Base-by-base conservation (phyloP, 495 filamentous ascomycete genomes). In the Podospora conica region DNA sequence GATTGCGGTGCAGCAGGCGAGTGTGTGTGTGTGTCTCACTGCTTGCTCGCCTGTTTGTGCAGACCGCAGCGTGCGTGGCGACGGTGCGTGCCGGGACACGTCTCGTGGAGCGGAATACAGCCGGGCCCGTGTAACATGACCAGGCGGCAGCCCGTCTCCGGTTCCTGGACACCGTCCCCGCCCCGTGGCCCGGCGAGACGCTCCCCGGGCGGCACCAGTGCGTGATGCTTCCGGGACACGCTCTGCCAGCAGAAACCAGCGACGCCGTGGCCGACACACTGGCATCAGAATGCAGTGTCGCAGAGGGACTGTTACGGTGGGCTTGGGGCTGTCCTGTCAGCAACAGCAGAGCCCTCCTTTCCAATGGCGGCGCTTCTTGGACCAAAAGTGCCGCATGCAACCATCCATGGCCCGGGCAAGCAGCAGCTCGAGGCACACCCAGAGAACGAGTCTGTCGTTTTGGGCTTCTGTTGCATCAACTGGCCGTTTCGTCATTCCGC, bases 351-450 rank as follows among this genome's bases (percentile, higher is more conserved):
- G n/a, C n/a, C n/a, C n/a, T n/a, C n/a, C n/a, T n/a, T n/a, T 25
- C 15, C 28, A 33, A 33, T 24, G 60, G 23, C 40, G 31, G 23
- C 60, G 48, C 21, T 1, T 20, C 33, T 24, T 27, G 18, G n/a
- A 21, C 55, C 63, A 58, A 64, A 64, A 64, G 63, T 64, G 63
- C 63, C 63, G 63, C 63, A 64, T 64, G 63, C 63, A 64, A 64
- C 55, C 55, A 18, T 12, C 63, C 29, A 11, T 18, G 20, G 60
- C 0, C 58, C 20, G n/a, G 56, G 3, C 29, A 48, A 22, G 9
- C 11, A 21, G 12, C 27, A 21, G 15, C 60, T 25, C 0, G 21
- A 25, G 21, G 21, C 60, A 25, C 28, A 20, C 33, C 60, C 59
- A 21, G 20, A 53, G 29, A 18, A 18, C 22, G 58, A 27, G 25